Base-by-base conservation (phyloP, 768 basidiomycete species). In the Lentinula detonsa region DNA sequence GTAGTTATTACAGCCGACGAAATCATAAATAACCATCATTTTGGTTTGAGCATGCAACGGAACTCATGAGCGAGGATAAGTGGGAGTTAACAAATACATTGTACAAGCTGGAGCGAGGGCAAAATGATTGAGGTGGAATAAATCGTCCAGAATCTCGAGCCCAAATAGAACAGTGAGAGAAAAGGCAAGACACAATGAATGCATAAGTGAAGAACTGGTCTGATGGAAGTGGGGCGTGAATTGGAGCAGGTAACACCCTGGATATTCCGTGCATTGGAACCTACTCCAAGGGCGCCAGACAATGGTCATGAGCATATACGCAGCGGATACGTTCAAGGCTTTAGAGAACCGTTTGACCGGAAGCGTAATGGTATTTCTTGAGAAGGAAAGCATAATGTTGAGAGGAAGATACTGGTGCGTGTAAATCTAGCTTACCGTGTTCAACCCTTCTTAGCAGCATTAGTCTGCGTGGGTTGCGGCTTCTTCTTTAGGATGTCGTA, bases 401-500 rank as follows among this genome's bases (percentile, higher is more conserved):
- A 56, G 54, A 56, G 34, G 37, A 35, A 56, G 4, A 5, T 13
- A 8, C 7, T 16, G 10, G 34, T 15, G 37, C 9, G 18, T 37
- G 54, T 28, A 56, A 34, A n/a, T 31, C 28, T 31, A n/a, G 39
- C 45, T 35, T 13, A 45, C 56, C 28, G 37, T 43, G 15, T 33
- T n/a, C 21, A 57, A 21, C 11, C 45, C 42, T 57, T 43, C 37
- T 35, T 37, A 5, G 34, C 11, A 33, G 56, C 3, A 10, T 13
- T 43, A 28, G 21, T 53, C 51, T 34, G 28, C 40, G 56, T 57
- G 45, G 56, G 45, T 39, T 42, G 56, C 7, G 61, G 53, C 34
- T 62, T 62, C 53, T 62, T 62, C 46, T 51, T 56, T 8, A 62
- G 45, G 37, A 62, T 62, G 11, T 62, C 52, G 9, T 62, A 15